Percentiles rank a stretch among this genome's conserved stretches.
phyloP scores from a whole-genome alignment of 345 rosid species.

The Linum trigynum region DNA sequence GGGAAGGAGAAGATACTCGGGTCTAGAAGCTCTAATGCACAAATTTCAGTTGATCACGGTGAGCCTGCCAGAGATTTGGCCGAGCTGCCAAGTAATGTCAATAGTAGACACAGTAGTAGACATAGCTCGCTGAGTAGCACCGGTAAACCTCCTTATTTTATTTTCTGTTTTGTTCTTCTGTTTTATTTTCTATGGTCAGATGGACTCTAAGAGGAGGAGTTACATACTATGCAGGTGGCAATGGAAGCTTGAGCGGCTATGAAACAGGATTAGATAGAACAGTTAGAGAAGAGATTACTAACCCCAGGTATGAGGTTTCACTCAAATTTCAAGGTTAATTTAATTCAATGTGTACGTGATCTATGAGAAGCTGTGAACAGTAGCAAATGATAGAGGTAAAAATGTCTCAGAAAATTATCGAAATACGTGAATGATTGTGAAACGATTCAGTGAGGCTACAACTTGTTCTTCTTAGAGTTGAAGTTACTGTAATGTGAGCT shows the following conservation, averaged over 20 bases:
- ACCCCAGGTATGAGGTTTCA: conserved; percentile 32
- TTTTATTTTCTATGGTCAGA: background rate
- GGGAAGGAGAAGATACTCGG: conserved; percentile 24
- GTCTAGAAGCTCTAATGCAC: conserved; percentile 20
- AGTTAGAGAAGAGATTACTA: conserved; percentile 30
- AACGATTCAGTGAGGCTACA: too few species aligned
- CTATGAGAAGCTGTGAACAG: too few species aligned
- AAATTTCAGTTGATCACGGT: conserved; percentile 29
- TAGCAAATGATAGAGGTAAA: too few species aligned
- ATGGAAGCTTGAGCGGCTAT: conserved; percentile 26
- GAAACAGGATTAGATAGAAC: conserved; percentile 29
- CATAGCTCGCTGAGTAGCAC: conserved; percentile 24
- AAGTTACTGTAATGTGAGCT: too few species aligned
- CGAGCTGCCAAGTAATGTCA: conserved; percentile 22
- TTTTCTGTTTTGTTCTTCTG: background rate
- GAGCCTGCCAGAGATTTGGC: conserved; percentile 23
- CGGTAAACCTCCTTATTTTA: conserved; percentile 18
- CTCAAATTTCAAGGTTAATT: background rate
- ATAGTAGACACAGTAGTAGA: conserved; percentile 18
- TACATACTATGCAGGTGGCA: conserved; percentile 26
- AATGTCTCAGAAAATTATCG: too few species aligned
- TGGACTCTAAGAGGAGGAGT: conserved; percentile 8
- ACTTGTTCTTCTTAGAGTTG: too few species aligned
- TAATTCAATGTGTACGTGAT: background rate
- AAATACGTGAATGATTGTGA: too few species aligned